phyloP scores from a whole-genome alignment of 163 green algal genomes.

The Chlamydomonas reinhardtii region DNA sequence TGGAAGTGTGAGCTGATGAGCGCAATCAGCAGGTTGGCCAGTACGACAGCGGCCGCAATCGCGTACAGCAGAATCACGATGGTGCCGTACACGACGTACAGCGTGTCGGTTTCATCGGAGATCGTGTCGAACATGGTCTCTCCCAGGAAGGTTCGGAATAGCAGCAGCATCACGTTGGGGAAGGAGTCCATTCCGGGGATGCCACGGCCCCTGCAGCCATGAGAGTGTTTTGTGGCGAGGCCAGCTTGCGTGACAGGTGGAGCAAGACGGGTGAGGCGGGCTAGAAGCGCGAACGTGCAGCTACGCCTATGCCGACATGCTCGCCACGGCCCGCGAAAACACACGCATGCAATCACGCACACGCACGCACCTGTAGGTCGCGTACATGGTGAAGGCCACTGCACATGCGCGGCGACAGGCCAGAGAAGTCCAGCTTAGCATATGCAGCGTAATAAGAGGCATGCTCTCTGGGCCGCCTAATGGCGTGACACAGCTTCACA shows the following conservation, averaged over 20 bases:
- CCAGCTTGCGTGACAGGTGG: no score
- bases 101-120: background rate
- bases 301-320: no score
- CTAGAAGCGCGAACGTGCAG: no score
- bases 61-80: slow-evolving; percentile 25
- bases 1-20: slow-evolving; percentile 8
- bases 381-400: slow-evolving; percentile 9
- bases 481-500: no score
- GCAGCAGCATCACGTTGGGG: background rate
- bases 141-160: slow-evolving; percentile 30
- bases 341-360: background rate
- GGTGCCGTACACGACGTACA: slow-evolving; percentile 19
- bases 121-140: slow-evolving; percentile 8
- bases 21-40: slow-evolving; percentile 32
- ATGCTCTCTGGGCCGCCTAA: no score
- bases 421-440: no score
- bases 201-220: background rate
- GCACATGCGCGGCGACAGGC: no score
- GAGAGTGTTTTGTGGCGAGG: background rate
- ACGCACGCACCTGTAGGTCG: background rate
- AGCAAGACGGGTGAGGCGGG: no score
- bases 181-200: background rate
- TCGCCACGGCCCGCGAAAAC: no score
- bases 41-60: background rate
- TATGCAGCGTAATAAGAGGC: no score